These are phyloP conservation scores for Candida montana DNA, from an alignment of 805 yeast species.

Conservation along the genomic window DNA sequence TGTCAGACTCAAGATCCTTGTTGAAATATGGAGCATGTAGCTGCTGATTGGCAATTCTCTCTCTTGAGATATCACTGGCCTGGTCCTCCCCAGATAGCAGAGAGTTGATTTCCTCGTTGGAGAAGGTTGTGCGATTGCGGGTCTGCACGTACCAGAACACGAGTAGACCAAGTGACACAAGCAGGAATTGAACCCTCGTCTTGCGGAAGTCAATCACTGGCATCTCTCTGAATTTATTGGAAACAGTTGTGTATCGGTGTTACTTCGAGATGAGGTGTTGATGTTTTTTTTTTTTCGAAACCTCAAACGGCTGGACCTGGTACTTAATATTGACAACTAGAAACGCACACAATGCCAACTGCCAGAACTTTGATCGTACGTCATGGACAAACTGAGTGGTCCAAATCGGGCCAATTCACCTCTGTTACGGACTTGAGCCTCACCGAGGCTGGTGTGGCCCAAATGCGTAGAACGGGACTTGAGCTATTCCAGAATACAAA, in stretches of 20 bases:
- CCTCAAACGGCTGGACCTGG: neutral
- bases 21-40: slow-evolving; percentile 39
- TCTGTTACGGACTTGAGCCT: slow-evolving; percentile 78
- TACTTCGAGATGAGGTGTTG: neutral
- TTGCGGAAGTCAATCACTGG: neutral
- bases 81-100: slow-evolving; percentile 37
- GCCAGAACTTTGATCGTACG: slow-evolving; percentile 72
- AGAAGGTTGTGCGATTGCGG: slow-evolving; percentile 4
- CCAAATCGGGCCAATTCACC: slow-evolving; percentile 88
- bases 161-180: neutral
- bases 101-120: slow-evolving; percentile 39
- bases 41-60: slow-evolving; percentile 28
- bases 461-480: slow-evolving; percentile 70
- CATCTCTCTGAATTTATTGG: neutral
- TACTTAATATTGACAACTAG: no score
- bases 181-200: slow-evolving; percentile 2
- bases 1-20: slow-evolving; percentile 26
- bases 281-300: neutral
- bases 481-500: slow-evolving; percentile 54
- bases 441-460: slow-evolving; percentile 71
- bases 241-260: no score
- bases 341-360: no score
- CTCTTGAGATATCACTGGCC: slow-evolving; percentile 31
- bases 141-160: slow-evolving; percentile 3
- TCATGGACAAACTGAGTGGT: slow-evolving; percentile 95